Percentiles rank a stretch among this genome's conserved stretches.
These are phyloP conservation scores for Fraxinus nigra DNA, from an alignment of 305 asterid species.

Conservation along the genomic window DNA sequence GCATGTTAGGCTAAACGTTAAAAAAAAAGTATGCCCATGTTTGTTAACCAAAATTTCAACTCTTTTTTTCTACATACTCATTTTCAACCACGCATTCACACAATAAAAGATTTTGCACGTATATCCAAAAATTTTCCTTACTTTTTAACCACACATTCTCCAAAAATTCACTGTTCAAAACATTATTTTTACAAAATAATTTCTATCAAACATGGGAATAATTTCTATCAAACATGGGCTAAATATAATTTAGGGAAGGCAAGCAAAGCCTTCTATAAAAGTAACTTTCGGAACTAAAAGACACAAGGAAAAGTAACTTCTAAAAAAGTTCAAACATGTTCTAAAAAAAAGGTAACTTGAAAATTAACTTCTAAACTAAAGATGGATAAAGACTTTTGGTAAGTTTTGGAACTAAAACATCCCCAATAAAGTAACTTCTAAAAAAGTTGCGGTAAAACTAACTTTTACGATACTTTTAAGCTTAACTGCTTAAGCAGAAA, in stretches of 20 bases:
- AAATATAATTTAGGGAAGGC: background rate
- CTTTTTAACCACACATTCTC: background rate
- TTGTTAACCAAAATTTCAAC: background rate
- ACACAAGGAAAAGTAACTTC: background rate
- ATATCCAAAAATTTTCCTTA: background rate
- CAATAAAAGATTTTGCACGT: background rate
- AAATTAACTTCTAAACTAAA: background rate
- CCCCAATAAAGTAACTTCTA: background rate
- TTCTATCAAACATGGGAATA: background rate
- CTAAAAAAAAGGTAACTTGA: background rate
- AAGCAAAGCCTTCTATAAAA: background rate
- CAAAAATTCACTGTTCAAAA: background rate
- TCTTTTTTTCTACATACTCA: background rate
- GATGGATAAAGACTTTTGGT: background rate
- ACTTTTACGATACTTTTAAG: background rate
- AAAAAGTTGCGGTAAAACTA: background rate
- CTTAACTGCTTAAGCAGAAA: background rate
- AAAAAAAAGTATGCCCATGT: background rate
- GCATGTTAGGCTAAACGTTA: background rate
- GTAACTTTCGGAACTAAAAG: background rate
- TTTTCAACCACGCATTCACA: background rate
- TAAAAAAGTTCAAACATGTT: background rate
- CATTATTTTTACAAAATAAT: background rate
- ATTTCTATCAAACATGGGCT: background rate
- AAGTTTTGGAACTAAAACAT: background rate